These are phyloP conservation scores for Phanerochaete carnosa DNA, from an alignment of 768 basidiomycete genomes.

Conservation along the genomic window DNA sequence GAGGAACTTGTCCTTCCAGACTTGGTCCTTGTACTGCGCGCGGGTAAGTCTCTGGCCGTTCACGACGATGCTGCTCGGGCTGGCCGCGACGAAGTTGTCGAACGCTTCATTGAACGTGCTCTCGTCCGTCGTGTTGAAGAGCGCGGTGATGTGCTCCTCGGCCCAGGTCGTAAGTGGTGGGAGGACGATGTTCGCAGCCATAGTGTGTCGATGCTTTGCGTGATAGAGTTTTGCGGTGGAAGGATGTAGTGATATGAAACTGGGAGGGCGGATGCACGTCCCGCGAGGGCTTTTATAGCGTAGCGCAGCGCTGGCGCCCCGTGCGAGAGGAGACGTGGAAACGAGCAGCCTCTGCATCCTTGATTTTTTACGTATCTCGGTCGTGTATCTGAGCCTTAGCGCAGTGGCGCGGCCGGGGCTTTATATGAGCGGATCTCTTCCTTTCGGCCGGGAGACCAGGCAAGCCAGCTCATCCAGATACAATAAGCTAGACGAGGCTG, in stretches of 20 bases:
- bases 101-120: constrained; percentile 35
- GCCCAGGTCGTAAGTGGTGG: constrained; percentile 43
- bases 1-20: constrained; percentile 22
- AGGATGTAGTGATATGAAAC: neutral
- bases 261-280: neutral
- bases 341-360: neutral
- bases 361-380: neutral
- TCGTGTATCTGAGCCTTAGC: neutral
- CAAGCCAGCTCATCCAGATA: no score
- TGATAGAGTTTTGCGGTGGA: neutral
- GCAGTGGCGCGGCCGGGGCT: neutral
- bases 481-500: no score
- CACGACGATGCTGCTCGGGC: constrained; percentile 32
- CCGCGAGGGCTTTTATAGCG: neutral
- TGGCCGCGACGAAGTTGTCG: constrained; percentile 36
- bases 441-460: no score
- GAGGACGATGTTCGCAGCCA: constrained; percentile 30
- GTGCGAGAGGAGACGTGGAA: neutral
- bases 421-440: neutral
- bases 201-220: constrained; percentile 1
- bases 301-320: neutral
- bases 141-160: constrained; percentile 33
- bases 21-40: constrained; percentile 36
- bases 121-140: constrained; percentile 37
- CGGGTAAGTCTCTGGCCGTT: constrained; percentile 41